Evolutionary conservation across 179 eudicot species (phyloP).

Genomic region (Beta lomatogona): DNA sequence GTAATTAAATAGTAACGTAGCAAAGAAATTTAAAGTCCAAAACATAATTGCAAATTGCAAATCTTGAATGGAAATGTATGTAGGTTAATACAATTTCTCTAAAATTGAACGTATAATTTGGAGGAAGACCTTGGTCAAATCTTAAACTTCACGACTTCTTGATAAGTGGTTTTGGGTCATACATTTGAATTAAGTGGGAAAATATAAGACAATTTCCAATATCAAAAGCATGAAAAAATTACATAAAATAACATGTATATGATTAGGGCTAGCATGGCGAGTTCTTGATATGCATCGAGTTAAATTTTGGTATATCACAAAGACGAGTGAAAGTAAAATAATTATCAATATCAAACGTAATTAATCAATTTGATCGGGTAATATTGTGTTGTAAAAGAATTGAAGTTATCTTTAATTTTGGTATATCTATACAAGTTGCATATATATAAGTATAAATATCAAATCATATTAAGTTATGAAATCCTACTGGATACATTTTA

Average conservation of each 20-base stretch:
- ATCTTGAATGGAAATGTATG: background rate
- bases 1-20: background rate
- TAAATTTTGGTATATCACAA: background rate
- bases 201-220: background rate
- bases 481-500: too few relatives aligned
- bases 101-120: background rate
- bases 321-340: background rate
- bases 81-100: background rate
- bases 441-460: too few relatives aligned
- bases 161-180: background rate
- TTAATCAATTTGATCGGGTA: background rate
- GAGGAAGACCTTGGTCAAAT: background rate
- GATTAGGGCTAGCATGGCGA: background rate
- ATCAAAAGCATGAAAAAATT: too few relatives aligned
- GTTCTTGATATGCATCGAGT: background rate
- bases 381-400: background rate
- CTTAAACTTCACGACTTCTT: background rate
- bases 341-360: background rate
- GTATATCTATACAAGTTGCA: too few relatives aligned
- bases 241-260: too few relatives aligned
- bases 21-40: background rate
- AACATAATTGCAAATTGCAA: constrained; percentile 1
- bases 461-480: too few relatives aligned
- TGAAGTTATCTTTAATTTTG: too few relatives aligned
- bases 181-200: background rate